Base-by-base conservation (phyloP, 768 basidiomycete species). In the Podaxis sp. region DNA sequence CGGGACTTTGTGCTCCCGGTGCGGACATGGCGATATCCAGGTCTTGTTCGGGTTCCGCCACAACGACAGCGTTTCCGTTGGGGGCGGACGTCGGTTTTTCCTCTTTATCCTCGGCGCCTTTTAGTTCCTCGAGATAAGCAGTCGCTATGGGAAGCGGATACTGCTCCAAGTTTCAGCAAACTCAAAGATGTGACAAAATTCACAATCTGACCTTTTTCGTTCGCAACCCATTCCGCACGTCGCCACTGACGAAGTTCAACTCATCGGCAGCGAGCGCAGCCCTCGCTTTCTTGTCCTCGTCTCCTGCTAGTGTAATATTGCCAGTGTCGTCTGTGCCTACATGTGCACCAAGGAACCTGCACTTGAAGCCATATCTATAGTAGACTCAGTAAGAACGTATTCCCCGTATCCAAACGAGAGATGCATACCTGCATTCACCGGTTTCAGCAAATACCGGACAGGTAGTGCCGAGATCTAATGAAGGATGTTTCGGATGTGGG, bases 331-430 rank as follows among this genome's bases (percentile, higher is more conserved):
- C 76, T 37, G 74, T 73, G 16, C 69, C 73, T 10, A 89, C 74
- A 71, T 99, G 96, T 2, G 83, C 87, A 11, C 89, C 88, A 4
- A 97, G 81, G 73, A 90, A 97, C 1, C 97, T 86, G 70, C 97
- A 99, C 71, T 94, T 93, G 72, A 91, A 87, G 10, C 95, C 97
- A 66, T 83, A 85, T 55, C 79, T 82, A 59, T 21, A 36, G 48
- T 50, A 18, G n/a, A 44, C 11, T 59, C n/a, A 18, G 23, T 6
- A 27, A 18, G 28, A 13, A 23, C 21, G 44, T 21, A 32, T 23
- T 11, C n/a, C 16, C 53, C 11, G 2, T 6, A 58, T 10, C 18
- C 14, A 40, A 9, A 16, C 32, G 13, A 16, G 16, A 21, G 14
- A 23, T 4, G 66, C 73, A 28, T 62, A 81, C 78, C 84, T 83